Base-by-base conservation (phyloP, 148 eudicot genomes). In the Hydrangea macrophylla region DNA sequence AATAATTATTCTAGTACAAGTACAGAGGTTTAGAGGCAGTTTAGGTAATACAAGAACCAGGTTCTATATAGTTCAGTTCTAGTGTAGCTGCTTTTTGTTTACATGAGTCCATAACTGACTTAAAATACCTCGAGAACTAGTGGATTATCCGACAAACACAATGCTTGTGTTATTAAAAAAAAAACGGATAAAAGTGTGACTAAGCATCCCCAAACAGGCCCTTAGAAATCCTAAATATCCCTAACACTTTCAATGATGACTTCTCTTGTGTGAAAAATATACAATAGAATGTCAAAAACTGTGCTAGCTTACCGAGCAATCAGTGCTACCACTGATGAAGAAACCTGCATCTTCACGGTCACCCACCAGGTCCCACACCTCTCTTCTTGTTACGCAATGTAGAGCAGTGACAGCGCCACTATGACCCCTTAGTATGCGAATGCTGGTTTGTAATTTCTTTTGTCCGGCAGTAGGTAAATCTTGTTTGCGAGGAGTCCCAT, bases 271-370 rank as follows among this genome's bases (percentile, higher is more conserved):
- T 4, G 5, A 35, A 35, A 35, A 35, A 35, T 35, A 3, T 35
- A 35, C 39, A 7, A n/a, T 48, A 1, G 20, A 70, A 58, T 22
- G 27, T 27, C n/a, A 4, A 25, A 70, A 57, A 64, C 22, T 12
- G n/a, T 10, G 55, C 59, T 30, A 57, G 60, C 81, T 40, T 84
- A 93, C 99, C 77, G 81, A 76, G 84, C 97, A 91, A 75, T 94
- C 99, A 37, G 99, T 89, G 79, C 99, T 94, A 80, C 99, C 99
- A 84, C 99, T 94, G 27, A 94, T 89, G 60, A 90, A 89, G 79
- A 90, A 94, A 48, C 99, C 99, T 39, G 99, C 97, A 91, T 94
- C 99, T 76, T 94, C 99, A 76, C 99, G 96, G 78, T 94, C 99
- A 75, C 99, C 99, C 58, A 91, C 89, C 69, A 94, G 81, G 83